These are phyloP conservation scores for Pogostemon cablin DNA, from an alignment of 257 asterid species.

Conservation along the genomic window DNA sequence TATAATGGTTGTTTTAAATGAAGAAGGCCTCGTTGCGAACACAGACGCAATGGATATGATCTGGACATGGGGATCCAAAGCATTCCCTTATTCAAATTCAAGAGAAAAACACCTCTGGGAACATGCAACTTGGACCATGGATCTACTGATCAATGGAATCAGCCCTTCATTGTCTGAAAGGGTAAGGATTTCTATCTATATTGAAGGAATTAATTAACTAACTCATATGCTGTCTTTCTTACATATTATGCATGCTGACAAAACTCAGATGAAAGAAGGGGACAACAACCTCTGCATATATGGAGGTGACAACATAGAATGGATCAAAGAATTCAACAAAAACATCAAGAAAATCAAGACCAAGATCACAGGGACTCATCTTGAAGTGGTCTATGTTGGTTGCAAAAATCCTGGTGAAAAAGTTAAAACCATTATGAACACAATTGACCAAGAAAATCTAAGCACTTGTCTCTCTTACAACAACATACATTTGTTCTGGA, in stretches of 20 bases:
- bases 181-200: slow-evolving; percentile 46
- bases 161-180: slow-evolving; percentile 43
- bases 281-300: slow-evolving; percentile 54
- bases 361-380: slow-evolving; percentile 32
- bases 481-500: slow-evolving; percentile 59
- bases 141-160: slow-evolving; percentile 52
- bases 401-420: slow-evolving; percentile 51
- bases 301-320: slow-evolving; percentile 59
- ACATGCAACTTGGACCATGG: slow-evolving; percentile 44
- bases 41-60: slow-evolving; percentile 67
- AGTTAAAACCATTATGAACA: slow-evolving; percentile 39
- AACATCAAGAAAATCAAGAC: slow-evolving; percentile 39
- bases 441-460: slow-evolving; percentile 47
- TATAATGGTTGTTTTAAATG: slow-evolving; percentile 54
- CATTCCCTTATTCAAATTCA: slow-evolving; percentile 67
- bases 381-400: slow-evolving; percentile 65
- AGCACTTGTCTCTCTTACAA: slow-evolving; percentile 41
- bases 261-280: slow-evolving; percentile 55
- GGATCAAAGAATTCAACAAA: slow-evolving; percentile 54
- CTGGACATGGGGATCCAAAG: slow-evolving; percentile 73
- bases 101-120: slow-evolving; percentile 67
- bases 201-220: slow-evolving; percentile 3
- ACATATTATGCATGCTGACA: neutral
- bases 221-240: neutral
- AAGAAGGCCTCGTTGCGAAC: slow-evolving; percentile 52